phyloP scores from a whole-genome alignment of 2,329 filamentous ascomycete species.

The Sarocladiaceae sp. region DNA sequence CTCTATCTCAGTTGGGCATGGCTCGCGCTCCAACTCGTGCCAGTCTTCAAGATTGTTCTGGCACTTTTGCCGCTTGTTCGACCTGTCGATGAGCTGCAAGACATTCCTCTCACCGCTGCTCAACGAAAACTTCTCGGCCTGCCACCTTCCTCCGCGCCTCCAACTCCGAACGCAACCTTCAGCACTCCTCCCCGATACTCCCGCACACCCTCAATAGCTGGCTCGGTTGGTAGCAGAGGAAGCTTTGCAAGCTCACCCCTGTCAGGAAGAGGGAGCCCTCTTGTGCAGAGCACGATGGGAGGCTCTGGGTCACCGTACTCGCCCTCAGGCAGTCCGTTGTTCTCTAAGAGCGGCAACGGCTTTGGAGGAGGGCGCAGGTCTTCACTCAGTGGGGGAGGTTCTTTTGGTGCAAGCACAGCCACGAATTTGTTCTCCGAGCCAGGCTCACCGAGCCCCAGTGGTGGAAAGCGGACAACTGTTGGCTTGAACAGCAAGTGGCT shows the following conservation, averaged over 20 bases:
- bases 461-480: conserved; percentile 66
- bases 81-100: conserved; percentile 70
- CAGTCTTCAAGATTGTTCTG: conserved; percentile 65
- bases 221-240: conserved; percentile 57
- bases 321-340: conserved; percentile 47
- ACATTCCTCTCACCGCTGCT: conserved; percentile 74
- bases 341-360: conserved; percentile 59
- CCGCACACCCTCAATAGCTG: conserved; percentile 62
- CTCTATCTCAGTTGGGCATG: conserved; percentile 40
- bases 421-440: conserved; percentile 53
- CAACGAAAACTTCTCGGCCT: conserved; percentile 85
- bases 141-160: conserved; percentile 56
- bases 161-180: conserved; percentile 66
- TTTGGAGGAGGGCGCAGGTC: conserved; percentile 45
- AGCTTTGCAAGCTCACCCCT: conserved; percentile 56
- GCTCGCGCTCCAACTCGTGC: conserved; percentile 48
- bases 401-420: conserved; percentile 45
- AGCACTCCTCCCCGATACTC: conserved; percentile 85
- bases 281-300: conserved; percentile 23
- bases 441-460: conserved; percentile 63
- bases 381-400: conserved; percentile 54
- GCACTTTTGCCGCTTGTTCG: conserved; percentile 71
- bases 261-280: conserved; percentile 51
- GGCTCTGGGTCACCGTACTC: conserved; percentile 44
- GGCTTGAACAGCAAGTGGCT: conserved; percentile 91